Evolutionary conservation across 306 rosid species (phyloP).

Genomic region (Nissolia schottii): DNA sequence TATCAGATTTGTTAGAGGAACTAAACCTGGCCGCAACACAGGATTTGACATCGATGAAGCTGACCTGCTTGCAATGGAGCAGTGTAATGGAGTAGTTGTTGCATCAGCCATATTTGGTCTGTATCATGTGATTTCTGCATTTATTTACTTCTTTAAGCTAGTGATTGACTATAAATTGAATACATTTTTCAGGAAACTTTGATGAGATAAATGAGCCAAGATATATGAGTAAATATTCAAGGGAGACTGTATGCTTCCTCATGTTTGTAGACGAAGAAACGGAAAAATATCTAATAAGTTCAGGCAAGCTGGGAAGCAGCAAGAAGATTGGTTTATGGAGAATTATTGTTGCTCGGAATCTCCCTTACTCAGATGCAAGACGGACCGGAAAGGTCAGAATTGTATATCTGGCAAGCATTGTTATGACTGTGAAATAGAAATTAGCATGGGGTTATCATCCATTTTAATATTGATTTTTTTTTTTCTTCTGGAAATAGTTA

Average conservation of each 20-base stretch:
- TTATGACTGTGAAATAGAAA: conserved; percentile 12
- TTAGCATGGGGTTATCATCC: conserved; percentile 5
- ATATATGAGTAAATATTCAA: conserved; percentile 60
- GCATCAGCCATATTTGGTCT: conserved; percentile 92
- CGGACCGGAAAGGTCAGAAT: conserved; percentile 83
- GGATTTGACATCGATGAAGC: conserved; percentile 79
- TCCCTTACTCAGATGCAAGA: conserved; percentile 75
- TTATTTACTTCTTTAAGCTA: conserved; percentile 8
- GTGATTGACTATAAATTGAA: conserved; percentile 22
- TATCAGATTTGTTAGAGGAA: conserved; percentile 72
- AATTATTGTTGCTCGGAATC: conserved; percentile 61
- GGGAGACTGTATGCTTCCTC: conserved; percentile 75
- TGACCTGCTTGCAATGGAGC: conserved; percentile 74
- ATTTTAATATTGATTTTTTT: background rate
- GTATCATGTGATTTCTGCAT: conserved; percentile 15
- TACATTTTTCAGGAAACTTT: conserved; percentile 63
- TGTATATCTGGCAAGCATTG: conserved; percentile 1
- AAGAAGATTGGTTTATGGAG: conserved; percentile 87
- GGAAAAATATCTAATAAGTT: conserved; percentile 47
- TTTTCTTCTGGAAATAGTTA: background rate
- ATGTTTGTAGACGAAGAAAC: conserved; percentile 85
- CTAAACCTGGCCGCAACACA: conserved; percentile 73
- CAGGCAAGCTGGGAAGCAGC: conserved; percentile 49
- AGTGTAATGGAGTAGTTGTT: conserved; percentile 80
- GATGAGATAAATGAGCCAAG: conserved; percentile 80